Conservation (phyloP, 176 grass and related monocot species). For the Elaeis guineensis region DNA sequence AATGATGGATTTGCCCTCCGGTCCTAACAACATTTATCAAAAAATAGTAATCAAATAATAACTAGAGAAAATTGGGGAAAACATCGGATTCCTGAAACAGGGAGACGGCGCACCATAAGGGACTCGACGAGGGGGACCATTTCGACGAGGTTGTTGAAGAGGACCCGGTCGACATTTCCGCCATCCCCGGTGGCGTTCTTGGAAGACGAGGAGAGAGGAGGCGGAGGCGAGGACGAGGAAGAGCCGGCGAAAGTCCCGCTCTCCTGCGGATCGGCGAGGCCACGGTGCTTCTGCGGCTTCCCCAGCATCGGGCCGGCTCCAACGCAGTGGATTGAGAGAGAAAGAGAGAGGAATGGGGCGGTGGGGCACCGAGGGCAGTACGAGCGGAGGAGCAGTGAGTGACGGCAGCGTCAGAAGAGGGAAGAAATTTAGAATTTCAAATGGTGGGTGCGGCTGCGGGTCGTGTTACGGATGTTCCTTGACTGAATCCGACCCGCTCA, state of each 20-base stretch:
- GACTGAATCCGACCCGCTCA: too few species aligned
- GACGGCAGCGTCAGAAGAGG: too few species aligned
- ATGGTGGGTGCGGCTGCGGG: too few species aligned
- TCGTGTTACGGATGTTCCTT: too few species aligned
- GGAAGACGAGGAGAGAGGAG: neutral
- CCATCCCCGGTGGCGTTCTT: constrained; percentile 5
- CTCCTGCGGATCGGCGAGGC: neutral
- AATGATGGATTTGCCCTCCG: constrained; percentile 69
- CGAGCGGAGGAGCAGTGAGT: too few species aligned
- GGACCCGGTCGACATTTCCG: constrained; percentile 77
- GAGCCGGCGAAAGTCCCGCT: neutral
- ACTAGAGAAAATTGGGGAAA: neutral
- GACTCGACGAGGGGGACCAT: constrained; percentile 98
- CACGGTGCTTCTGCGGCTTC: neutral
- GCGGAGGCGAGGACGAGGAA: constrained; percentile 4
- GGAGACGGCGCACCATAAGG: constrained; percentile 47
- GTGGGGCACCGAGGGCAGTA: too few species aligned
- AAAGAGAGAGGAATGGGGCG: too few species aligned
- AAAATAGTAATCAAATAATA: neutral
- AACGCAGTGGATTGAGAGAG: too few species aligned
- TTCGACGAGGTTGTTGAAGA: constrained; percentile 92
- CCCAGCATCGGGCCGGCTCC: neutral
- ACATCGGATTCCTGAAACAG: too few species aligned
- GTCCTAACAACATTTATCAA: constrained; percentile 28
- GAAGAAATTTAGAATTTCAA: too few species aligned